These are phyloP conservation scores for Parastagonospora avenae DNA, from an alignment of 2,329 filamentous ascomycete genomes.

Conservation along the genomic window DNA sequence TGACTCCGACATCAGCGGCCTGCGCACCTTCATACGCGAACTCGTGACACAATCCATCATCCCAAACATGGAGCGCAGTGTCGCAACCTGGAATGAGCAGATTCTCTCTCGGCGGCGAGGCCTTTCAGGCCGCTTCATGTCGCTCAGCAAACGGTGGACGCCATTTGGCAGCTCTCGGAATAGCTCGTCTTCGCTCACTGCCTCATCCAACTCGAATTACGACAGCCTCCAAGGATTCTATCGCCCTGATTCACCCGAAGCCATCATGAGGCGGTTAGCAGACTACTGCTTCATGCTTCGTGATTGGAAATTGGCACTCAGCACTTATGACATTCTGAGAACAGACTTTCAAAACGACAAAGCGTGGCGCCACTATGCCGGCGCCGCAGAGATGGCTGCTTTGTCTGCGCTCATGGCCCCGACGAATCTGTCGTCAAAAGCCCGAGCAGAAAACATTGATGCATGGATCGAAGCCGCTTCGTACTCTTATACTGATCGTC, in stretches of 20 bases:
- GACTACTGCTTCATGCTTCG: slow-evolving; percentile 97
- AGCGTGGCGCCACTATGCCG: slow-evolving; percentile 94
- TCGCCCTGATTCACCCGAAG: slow-evolving; percentile 80
- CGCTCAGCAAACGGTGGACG: slow-evolving; percentile 86
- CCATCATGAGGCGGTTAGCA: slow-evolving; percentile 87
- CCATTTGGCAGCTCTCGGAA: slow-evolving; percentile 74
- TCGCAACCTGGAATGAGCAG: slow-evolving; percentile 95
- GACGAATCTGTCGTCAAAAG: slow-evolving; percentile 72
- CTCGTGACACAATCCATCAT: slow-evolving; percentile 94
- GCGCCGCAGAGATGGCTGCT: slow-evolving; percentile 92
- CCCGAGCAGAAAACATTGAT: slow-evolving; percentile 79
- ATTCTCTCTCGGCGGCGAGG: slow-evolving; percentile 89
- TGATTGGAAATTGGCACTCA: slow-evolving; percentile 91
- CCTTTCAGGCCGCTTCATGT: slow-evolving; percentile 91
- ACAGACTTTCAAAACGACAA: slow-evolving; percentile 94
- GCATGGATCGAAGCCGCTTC: slow-evolving; percentile 87
- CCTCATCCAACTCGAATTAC: slow-evolving; percentile 70
- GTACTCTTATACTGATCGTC: slow-evolving; percentile 82
- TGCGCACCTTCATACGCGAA: slow-evolving; percentile 88
- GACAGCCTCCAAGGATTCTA: slow-evolving; percentile 81
- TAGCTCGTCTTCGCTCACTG: slow-evolving; percentile 58
- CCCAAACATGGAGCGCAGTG: slow-evolving; percentile 92
- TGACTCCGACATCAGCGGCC: slow-evolving; percentile 87
- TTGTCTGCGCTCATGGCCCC: slow-evolving; percentile 81
- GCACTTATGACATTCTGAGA: slow-evolving; percentile 87